Conservation (phyloP, 495 filamentous ascomycete species). For the Alectoria sarmentosa region DNA sequence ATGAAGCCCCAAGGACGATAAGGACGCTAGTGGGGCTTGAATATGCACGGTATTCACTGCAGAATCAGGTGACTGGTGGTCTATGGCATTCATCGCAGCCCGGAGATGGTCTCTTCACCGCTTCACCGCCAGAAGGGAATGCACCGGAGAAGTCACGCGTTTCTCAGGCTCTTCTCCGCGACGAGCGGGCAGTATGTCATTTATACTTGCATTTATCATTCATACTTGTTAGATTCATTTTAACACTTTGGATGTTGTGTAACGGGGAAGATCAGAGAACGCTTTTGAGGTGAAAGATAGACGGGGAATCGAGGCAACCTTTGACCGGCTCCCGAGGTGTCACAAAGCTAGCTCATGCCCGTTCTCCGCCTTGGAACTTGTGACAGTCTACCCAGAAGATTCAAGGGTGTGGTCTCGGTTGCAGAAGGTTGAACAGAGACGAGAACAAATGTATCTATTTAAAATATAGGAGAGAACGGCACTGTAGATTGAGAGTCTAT, state of each 20-base stretch:
- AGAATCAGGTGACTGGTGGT: not conserved
- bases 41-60: constrained; percentile 1
- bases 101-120: not conserved
- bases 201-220: not conserved
- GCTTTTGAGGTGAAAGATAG: not conserved
- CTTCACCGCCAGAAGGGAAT: not conserved
- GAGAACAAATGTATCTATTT: not conserved
- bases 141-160: not conserved
- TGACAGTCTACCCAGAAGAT: not conserved
- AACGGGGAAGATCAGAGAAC: not conserved
- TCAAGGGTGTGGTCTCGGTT: not conserved
- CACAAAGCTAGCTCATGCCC: not conserved
- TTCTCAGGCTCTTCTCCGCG: not conserved
- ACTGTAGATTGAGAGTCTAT: not conserved
- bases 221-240: not conserved
- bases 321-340: not conserved
- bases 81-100: not conserved
- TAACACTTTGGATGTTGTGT: not conserved
- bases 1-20: not conserved
- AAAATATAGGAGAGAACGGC: not conserved
- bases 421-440: not conserved
- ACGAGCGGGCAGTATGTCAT: not conserved
- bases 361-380: not conserved
- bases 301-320: not conserved
- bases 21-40: not conserved